Percentiles rank a stretch among this genome's conserved stretches.
These are phyloP conservation scores for Diaporthe nobilis DNA, from an alignment of 2,329 filamentous ascomycete genomes.

Conservation along the genomic window DNA sequence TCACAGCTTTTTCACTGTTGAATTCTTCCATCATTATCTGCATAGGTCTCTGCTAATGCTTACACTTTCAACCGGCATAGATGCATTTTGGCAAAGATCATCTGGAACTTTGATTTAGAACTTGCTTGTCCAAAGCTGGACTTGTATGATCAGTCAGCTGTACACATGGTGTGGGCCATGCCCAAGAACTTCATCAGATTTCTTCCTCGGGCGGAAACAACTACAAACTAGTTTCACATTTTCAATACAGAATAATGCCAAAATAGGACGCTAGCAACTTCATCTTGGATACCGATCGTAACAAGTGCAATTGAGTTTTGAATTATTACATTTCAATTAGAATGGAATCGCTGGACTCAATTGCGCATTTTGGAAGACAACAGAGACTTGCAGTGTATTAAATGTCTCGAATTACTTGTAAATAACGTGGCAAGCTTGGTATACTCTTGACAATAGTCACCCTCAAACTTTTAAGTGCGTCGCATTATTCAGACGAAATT, in stretches of 20 bases:
- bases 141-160: not conserved
- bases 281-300: not conserved
- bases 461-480: too few species aligned
- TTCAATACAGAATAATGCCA: not conserved
- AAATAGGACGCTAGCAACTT: not conserved
- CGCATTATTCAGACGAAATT: not conserved
- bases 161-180: slow-evolving; percentile 7
- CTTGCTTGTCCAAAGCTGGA: not conserved
- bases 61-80: not conserved
- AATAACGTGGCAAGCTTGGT: too few species aligned
- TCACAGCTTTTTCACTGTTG: not conserved
- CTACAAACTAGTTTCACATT: not conserved
- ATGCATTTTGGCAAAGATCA: slow-evolving; percentile 1
- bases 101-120: not conserved
- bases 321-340: too few species aligned
- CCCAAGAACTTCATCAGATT: not conserved
- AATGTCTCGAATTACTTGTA: too few species aligned
- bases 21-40: not conserved
- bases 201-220: not conserved
- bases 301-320: not conserved
- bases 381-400: too few species aligned
- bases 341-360: too few species aligned
- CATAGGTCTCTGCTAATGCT: not conserved
- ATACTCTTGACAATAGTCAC: too few species aligned
- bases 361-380: too few species aligned